A percentile compares a stretch with the other conserved stretches of the same genome.
Evolutionary conservation across 768 basidiomycete species (phyloP).

Genomic region (Holtermannia corniformis): DNA sequence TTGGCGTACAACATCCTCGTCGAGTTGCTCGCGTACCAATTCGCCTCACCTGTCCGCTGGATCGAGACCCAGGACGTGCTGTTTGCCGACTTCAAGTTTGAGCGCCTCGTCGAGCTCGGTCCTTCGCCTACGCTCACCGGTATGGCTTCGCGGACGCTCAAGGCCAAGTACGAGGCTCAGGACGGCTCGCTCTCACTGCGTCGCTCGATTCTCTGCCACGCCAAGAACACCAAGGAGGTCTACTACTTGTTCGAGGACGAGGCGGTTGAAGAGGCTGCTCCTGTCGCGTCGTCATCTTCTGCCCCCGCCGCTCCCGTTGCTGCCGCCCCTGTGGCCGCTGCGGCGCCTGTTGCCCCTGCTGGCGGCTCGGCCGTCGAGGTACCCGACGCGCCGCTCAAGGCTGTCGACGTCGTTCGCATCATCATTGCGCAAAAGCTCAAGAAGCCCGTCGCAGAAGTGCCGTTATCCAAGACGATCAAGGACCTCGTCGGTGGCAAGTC

Average conservation of each 20-base stretch:
- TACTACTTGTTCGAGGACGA: conserved; percentile 98
- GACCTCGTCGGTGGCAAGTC: conserved; percentile 98
- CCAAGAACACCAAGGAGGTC: conserved; percentile 92
- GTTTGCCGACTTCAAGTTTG: conserved; percentile 75
- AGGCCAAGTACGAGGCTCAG: conserved; percentile 71
- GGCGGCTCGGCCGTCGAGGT: conserved; percentile 61
- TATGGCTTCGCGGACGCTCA: conserved; percentile 36
- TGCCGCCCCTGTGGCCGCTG: conserved; percentile 43
- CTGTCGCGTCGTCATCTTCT: conserved; percentile 39
- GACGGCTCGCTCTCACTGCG: conserved; percentile 75
- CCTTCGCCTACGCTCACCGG: conserved; percentile 93
- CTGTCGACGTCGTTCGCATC: conserved; percentile 71
- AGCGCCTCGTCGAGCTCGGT: conserved; percentile 89
- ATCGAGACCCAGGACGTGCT: conserved; percentile 96
- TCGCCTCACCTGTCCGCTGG: conserved; percentile 90
- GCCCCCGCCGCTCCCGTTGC: conserved; percentile 43
- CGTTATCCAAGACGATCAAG: conserved; percentile 88
- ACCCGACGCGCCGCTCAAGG: conserved; percentile 85
- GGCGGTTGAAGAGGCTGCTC: conserved; percentile 43
- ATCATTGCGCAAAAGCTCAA: conserved; percentile 98
- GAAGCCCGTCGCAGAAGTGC: conserved; percentile 82
- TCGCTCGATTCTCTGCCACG: conserved; percentile 78
- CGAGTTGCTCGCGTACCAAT: conserved; percentile 90
- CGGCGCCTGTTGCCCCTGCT: conserved; percentile 33
- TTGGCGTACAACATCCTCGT: conserved; percentile 94